These are phyloP conservation scores for Penicillium dipodomyicola DNA, from an alignment of 495 filamentous ascomycete species.

Conservation along the genomic window DNA sequence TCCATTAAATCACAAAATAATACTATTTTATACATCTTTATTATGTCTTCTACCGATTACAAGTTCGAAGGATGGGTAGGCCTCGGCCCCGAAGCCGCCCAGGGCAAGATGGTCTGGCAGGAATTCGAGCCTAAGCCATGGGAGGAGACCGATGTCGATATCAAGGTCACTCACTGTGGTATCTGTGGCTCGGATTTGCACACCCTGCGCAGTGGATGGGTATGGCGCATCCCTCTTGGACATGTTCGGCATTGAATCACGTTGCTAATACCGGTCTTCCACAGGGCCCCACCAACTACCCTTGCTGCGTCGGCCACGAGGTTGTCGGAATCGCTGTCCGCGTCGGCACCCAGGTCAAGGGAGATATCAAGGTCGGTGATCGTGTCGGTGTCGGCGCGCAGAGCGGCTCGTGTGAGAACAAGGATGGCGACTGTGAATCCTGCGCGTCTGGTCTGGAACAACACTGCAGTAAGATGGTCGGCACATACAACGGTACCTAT, in stretches of 20 bases:
- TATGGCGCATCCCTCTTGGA: slow-evolving; percentile 14
- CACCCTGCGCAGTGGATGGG: slow-evolving; percentile 72
- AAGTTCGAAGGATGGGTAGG: slow-evolving; percentile 83
- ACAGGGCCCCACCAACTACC: slow-evolving; percentile 58
- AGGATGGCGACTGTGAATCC: slow-evolving; percentile 60
- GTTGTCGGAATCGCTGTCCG: slow-evolving; percentile 75
- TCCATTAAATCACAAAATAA: background rate
- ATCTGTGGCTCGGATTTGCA: slow-evolving; percentile 62
- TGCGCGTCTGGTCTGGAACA: slow-evolving; percentile 61
- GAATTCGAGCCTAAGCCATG: slow-evolving; percentile 74
- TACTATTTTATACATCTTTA: background rate
- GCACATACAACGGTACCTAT: slow-evolving; percentile 40
- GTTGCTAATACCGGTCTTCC: background rate
- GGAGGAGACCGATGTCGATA: slow-evolving; percentile 67
- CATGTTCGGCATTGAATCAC: background rate
- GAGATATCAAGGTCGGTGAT: slow-evolving; percentile 72
- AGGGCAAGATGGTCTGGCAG: slow-evolving; percentile 75
- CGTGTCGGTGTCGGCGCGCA: slow-evolving; percentile 88
- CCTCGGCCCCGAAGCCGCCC: slow-evolving; percentile 44
- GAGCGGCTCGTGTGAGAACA: slow-evolving; percentile 62
- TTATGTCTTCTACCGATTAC: slow-evolving; percentile 39
- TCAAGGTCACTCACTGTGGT: slow-evolving; percentile 39
- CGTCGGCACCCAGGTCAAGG: slow-evolving; percentile 62
- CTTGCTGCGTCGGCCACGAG: slow-evolving; percentile 81
- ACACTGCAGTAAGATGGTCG: slow-evolving; percentile 63